These are phyloP conservation scores for Setomelanomma holmii DNA, from an alignment of 2,329 filamentous ascomycete genomes.

Conservation along the genomic window DNA sequence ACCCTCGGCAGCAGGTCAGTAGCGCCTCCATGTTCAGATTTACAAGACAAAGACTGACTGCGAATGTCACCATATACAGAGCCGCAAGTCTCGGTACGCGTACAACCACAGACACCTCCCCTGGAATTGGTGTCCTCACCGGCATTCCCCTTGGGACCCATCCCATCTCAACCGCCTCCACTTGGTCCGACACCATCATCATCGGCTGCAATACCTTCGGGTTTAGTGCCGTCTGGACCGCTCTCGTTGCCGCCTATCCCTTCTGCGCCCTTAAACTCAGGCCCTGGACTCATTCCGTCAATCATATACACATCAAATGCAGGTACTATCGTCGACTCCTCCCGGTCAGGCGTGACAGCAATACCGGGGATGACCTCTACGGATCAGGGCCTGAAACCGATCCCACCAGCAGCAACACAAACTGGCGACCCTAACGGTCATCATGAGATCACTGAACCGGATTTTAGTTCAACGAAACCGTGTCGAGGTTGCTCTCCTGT, in stretches of 20 bases:
- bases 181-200: background rate
- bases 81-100: slow-evolving; percentile 8
- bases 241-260: slow-evolving; percentile 1
- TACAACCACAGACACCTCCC: slow-evolving; percentile 7
- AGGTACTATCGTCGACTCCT: background rate
- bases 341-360: slow-evolving; percentile 8
- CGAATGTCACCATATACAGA: background rate
- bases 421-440: slow-evolving; percentile 38
- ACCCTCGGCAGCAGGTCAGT: slow-evolving; percentile 27
- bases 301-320: slow-evolving; percentile 5
- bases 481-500: slow-evolving; percentile 39
- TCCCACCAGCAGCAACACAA: slow-evolving; percentile 29
- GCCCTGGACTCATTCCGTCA: slow-evolving; percentile 11
- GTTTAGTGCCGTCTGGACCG: background rate
- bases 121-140: slow-evolving; percentile 11
- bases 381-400: slow-evolving; percentile 31
- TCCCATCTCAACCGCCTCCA: slow-evolving; percentile 13
- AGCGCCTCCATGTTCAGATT: background rate
- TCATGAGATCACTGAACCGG: slow-evolving; percentile 40
- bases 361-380: slow-evolving; percentile 26
- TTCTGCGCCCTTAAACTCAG: slow-evolving; percentile 7
- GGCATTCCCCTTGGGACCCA: slow-evolving; percentile 5
- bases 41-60: background rate
- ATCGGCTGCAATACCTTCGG: slow-evolving; percentile 12
- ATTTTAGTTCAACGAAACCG: slow-evolving; percentile 32